Base-by-base conservation (phyloP, 208 protist genomes). In the Sergeia podlipaevii region DNA sequence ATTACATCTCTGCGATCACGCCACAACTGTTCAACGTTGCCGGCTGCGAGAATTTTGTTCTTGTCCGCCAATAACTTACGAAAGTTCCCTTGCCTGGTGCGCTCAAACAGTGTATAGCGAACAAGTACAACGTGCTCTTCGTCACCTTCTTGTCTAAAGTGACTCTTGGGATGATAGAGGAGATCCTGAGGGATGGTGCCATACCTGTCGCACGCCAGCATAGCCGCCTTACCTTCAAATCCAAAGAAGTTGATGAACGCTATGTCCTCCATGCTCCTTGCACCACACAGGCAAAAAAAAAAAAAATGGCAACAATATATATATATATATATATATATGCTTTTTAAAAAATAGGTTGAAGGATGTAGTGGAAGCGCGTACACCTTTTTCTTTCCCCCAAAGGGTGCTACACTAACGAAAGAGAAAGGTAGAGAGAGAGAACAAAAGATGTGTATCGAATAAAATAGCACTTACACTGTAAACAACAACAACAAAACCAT, bases 91-190 rank as follows among this genome's bases (percentile, higher is more conserved):
- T 77, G 70, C 5, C 70, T 56, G 11, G 41, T 26, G 15, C 70
- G 64, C 37, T 77, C 70, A 8, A 23, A 49, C 42, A 77, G 43
- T 7, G 63, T 77, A 30, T 77, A 77, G 2, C 70, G 70, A 32
- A 77, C 55, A 17, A 77, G 60, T 30, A 76, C 43, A n/a, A 44
- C 20, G 4, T 30, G 18, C 1, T 20, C 28, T 7, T 13, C 33
- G 24, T 55, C 44, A 18, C 56, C 46, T 0, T 44, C 26, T 2
- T 0, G 10, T 6, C 29, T 23, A 42, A 77, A 74, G 15, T 37
- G 47, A 17, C 65, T 53, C 27, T 65, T 68, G 1, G 58, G 33
- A 1, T 24, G 28, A 43, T 60, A 51, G 8, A 77, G 42, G 15
- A 77, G 60, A 32, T 74, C 70, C 6, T 59, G 15, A 20, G 70